A percentile compares a stretch with the other conserved stretches of the same genome.
Evolutionary conservation across 352 stramenopile genomes (phyloP).

Genomic region (Phytophthora boehmeriae): DNA sequence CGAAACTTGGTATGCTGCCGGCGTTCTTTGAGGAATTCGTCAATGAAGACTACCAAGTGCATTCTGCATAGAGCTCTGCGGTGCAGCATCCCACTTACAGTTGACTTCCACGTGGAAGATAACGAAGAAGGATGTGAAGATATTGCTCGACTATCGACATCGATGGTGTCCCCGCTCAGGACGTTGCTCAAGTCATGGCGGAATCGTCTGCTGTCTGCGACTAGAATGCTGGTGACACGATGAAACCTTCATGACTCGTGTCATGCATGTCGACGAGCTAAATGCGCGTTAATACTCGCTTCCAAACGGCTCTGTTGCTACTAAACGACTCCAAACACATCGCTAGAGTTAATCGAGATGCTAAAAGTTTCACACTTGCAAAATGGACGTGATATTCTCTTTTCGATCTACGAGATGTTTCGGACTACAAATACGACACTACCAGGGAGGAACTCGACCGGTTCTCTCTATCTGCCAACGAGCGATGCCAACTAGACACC

Average conservation of each 20-base stretch:
- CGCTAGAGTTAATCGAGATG: slow-evolving; percentile 6
- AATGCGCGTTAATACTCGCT: slow-evolving; percentile 15
- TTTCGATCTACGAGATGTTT: slow-evolving; percentile 24
- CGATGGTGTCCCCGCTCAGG: neutral
- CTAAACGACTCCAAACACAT: slow-evolving; percentile 7
- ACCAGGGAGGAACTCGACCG: slow-evolving; percentile 5
- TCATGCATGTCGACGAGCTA: slow-evolving; percentile 3
- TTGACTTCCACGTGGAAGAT: neutral
- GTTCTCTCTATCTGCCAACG: slow-evolving; percentile 10
- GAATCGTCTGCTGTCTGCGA: neutral
- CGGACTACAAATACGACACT: slow-evolving; percentile 25
- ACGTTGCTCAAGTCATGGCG: neutral
- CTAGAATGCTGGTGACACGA: neutral
- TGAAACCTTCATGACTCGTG: neutral
- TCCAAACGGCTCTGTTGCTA: neutral
- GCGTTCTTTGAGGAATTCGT: neutral
- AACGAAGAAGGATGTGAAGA: neutral
- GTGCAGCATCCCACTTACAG: no score
- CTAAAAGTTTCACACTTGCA: slow-evolving; percentile 1
- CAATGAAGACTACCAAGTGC: no score
- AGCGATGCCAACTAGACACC: neutral
- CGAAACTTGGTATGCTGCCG: no score
- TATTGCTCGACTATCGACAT: neutral
- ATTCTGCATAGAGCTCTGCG: no score
- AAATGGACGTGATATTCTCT: slow-evolving; percentile 16